Base-by-base conservation (phyloP, 2,329 filamentous ascomycete genomes). In the Aspergillus pseudoviridinutans region DNA sequence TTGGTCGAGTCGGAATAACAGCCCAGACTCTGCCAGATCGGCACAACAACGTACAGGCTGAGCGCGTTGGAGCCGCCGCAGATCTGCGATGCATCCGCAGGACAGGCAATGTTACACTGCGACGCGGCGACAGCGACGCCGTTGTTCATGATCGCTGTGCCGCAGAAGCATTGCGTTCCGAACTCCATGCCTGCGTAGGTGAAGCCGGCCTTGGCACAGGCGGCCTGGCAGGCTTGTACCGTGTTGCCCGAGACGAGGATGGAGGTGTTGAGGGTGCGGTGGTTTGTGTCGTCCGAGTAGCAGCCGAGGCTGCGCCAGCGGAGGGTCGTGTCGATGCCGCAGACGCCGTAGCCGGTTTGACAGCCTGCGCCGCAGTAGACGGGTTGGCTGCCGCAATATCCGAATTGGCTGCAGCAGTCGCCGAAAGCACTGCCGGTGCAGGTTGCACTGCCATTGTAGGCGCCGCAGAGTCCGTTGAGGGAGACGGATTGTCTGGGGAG, bases 21-120 rank as follows among this genome's bases (percentile, higher is more conserved):
- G 4, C 63, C 63, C 20, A 65, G 24, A 49, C 61, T 63, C 32
- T 62, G 58, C 64, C 64, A 66, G 20, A 58, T 51, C 29, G 61
- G 61, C 28, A 54, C 55, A 44, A 60, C 54, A 6, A 32, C 32
- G 58, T 64, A 61, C 55, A 65, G 3, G 49, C 60, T 65, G 8
- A 66, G 38, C 7, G 61, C 54, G 49, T 63, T 59, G 12, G 62
- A 58, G 1, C 64, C 74, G 20, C 75, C 74, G 54, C 74, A 76
- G 46, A 67, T 68, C 56, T 76, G 64, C 5, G 61, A 58, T 3
- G 53, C 25, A 54, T 75, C 68, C 2, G 71, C 73, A n/a, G 72
- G 71, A 66, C 84, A 86, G 10, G 79, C 63, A 29, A 76, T 81
- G 63, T 77, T 81, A 69, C 84, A 86, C 28, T 58, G 58, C 4